Evolutionary conservation across 2,329 filamentous ascomycete genomes (phyloP), one percentile per base, ranked within the genome.

Genomic region (Emmonsiellopsis sp.): DNA sequence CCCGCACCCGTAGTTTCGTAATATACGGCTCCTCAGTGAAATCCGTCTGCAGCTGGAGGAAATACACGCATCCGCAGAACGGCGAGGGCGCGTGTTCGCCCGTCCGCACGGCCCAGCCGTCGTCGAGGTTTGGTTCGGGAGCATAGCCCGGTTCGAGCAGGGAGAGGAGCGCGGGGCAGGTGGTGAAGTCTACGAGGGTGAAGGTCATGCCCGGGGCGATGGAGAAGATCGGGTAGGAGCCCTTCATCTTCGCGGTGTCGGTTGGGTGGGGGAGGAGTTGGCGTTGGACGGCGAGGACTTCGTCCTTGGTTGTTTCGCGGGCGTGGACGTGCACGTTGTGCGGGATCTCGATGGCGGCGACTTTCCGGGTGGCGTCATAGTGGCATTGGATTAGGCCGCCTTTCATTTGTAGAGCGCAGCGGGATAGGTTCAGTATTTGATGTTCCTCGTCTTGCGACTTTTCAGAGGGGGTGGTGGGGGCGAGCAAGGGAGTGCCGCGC

Each of bases 201-300:
- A 66, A 69, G 0, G 80, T 81, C 83, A 91, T 86, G 47, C 87
- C 87, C 44, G 81, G 81, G 37, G 89, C 86, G 45, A 90, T 80
- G 58, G 79, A 83, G 53, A 83, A 76, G 15, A 81, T 62, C 11
- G 79, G 76, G 7, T 77, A 73, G 4, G 68, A 67, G n/a, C 56
- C 62, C 45, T 55, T 59, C 54, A 63, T 58, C 47, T 62, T 64
- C 11, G 60, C 60, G 38, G 61, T 59, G 2, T 62, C 59, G 4
- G 31, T 34, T 6, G 61, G 59, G 30, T 61, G 56, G 4, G 58
- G 59, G 50, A 61, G 55, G 30, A 65, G 55, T 20, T 59, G 58
- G 16, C 59, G 63, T 47, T 67, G 64, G 30, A 58, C 57, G 40
- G 58, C 56, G 16, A 66, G 57, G 43, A 66, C 55, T 41, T 61